These are phyloP conservation scores for Cadophora gregata DNA, from an alignment of 2,329 filamentous ascomycete genomes.

Conservation along the genomic window DNA sequence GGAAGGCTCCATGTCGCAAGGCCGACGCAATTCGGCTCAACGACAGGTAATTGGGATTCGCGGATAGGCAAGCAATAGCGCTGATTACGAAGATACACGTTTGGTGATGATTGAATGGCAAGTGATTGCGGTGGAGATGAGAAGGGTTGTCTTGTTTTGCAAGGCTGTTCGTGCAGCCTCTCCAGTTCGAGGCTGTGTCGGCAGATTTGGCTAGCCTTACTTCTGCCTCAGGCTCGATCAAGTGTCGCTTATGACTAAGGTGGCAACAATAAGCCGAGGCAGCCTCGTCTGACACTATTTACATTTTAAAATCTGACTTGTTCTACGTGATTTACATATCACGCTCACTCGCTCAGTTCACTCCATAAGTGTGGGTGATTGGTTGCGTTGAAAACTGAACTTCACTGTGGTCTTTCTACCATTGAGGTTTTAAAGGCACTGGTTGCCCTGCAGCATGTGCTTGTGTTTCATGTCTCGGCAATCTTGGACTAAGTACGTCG, in stretches of 20 bases:
- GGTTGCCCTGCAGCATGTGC: neutral
- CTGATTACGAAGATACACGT: slow-evolving; percentile 17
- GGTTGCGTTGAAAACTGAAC: neutral
- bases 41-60: slow-evolving; percentile 30
- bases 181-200: slow-evolving; percentile 19
- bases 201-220: neutral
- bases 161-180: slow-evolving; percentile 24
- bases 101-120: slow-evolving; percentile 34
- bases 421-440: neutral
- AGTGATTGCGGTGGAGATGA: slow-evolving; percentile 34
- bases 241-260: neutral
- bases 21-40: slow-evolving; percentile 27
- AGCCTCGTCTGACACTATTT: neutral
- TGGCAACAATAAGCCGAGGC: neutral
- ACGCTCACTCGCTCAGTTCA: neutral
- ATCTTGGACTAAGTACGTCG: too few relatives aligned
- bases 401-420: neutral
- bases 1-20: slow-evolving; percentile 43
- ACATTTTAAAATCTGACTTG: neutral
- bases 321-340: neutral
- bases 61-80: slow-evolving; percentile 11
- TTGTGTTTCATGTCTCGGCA: neutral
- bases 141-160: slow-evolving; percentile 16
- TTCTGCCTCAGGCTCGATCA: neutral
- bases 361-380: neutral